Evolutionary conservation across 805 yeast species (phyloP).

Genomic region (Starmerella vitae): DNA sequence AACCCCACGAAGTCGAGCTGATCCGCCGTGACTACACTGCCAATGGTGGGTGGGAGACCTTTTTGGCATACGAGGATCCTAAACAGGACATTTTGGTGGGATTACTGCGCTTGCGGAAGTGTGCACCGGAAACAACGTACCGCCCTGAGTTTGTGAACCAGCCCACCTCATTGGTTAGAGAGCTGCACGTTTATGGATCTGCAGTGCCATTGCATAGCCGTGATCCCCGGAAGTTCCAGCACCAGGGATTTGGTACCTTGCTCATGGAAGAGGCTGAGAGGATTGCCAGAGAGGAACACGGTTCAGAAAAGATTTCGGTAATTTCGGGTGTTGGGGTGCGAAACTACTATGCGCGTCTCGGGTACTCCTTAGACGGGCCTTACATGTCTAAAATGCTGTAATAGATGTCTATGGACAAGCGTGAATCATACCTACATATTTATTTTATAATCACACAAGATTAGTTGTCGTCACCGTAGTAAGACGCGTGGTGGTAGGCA

Average conservation of each 20-base stretch:
- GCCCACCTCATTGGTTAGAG: slow-evolving; percentile 90
- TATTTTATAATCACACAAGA: no score
- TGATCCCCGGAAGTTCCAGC: slow-evolving; percentile 96
- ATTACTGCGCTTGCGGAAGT: slow-evolving; percentile 70
- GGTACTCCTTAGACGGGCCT: slow-evolving; percentile 89
- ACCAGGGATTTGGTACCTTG: slow-evolving; percentile 95
- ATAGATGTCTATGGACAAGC: no score
- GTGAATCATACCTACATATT: no score
- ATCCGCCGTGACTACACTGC: slow-evolving; percentile 93
- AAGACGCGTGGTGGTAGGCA: no score
- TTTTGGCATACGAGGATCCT: slow-evolving; percentile 90
- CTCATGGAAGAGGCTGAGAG: slow-evolving; percentile 98
- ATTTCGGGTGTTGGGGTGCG: slow-evolving; percentile 97
- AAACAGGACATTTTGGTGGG: slow-evolving; percentile 92
- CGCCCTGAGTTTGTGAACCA: slow-evolving; percentile 75
- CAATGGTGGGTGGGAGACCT: slow-evolving; percentile 92
- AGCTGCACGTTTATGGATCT: slow-evolving; percentile 91
- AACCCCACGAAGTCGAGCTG: slow-evolving; percentile 92
- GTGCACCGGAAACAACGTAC: slow-evolving; percentile 77
- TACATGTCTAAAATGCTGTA: slow-evolving; percentile 68
- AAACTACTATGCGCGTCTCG: slow-evolving; percentile 84
- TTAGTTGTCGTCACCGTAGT: no score
- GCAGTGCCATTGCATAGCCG: slow-evolving; percentile 93
- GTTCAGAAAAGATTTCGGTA: slow-evolving; percentile 79
- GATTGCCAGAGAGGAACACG: slow-evolving; percentile 90